A percentile compares a stretch with the other conserved stretches of the same genome.
Evolutionary conservation across 192 early-diverging fungal species (phyloP).

Genomic region (Linnemannia zychae): DNA sequence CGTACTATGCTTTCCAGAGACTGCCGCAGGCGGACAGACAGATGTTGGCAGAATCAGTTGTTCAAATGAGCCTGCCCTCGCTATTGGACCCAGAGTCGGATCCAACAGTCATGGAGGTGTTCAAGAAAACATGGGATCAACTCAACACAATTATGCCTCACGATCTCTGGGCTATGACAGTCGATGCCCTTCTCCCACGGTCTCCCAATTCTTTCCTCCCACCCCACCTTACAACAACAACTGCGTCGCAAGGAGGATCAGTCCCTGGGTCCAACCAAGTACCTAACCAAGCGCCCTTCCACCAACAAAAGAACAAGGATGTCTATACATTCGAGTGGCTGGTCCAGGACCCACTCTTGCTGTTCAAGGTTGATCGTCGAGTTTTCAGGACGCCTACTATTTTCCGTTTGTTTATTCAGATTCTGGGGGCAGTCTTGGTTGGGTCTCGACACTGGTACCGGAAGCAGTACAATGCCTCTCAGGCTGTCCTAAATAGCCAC

Average conservation of each 20-base stretch:
- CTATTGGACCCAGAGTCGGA: conserved; percentile 31
- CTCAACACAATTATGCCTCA: conserved; percentile 53
- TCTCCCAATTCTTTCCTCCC: background rate
- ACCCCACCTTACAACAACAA: background rate
- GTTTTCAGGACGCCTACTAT: conserved; percentile 40
- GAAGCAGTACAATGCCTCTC: conserved; percentile 32
- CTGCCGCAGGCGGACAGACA: conserved; percentile 29
- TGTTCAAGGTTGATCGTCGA: conserved; percentile 42
- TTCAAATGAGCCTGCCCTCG: conserved; percentile 37
- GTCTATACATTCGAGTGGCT: conserved; percentile 36
- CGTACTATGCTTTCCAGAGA: conserved; percentile 42
- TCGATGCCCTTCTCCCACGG: conserved; percentile 24
- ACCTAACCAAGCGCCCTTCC: background rate
- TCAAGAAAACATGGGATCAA: conserved; percentile 56
- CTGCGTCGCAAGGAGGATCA: background rate
- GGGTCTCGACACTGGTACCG: conserved; percentile 48
- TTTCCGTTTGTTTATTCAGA: conserved; percentile 53
- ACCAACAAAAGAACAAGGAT: background rate
- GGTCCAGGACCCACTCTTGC: conserved; percentile 45
- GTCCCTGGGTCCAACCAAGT: background rate
- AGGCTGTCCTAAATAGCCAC: conserved; percentile 8
- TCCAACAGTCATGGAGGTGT: conserved; percentile 39
- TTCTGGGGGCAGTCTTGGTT: conserved; percentile 50
- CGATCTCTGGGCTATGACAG: conserved; percentile 48
- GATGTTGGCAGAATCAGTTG: conserved; percentile 15